Evolutionary conservation across 2,329 filamentous ascomycete genomes (phyloP), one percentile per base, ranked within the genome.

Genomic region (Colletotrichum eremochloae): DNA sequence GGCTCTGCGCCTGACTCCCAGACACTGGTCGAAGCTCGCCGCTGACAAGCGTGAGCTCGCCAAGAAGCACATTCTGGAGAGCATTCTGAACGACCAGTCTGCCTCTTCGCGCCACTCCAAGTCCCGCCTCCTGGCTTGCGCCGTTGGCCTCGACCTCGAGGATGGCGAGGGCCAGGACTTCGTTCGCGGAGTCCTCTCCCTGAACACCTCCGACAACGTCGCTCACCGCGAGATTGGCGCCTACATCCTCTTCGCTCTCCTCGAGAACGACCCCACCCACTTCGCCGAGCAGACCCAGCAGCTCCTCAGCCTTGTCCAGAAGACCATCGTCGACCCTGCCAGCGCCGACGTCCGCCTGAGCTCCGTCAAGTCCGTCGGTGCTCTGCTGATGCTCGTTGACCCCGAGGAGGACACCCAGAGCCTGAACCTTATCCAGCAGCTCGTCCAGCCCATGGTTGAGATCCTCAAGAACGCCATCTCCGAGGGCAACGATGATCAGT

Each of bases 331-430:
- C 78, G 96, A 98, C 79, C 91, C 94, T 1, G 92, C 97, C 83
- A 98, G 95, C 82, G 90, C 93, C 74, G 94, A 98, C 81, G 96
- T 99, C 69, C 92, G 95, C 78, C 91, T 97, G 85, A 98, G 98
- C 87, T 97, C 96, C 42, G 92, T 98, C 84, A 90, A 97, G 79
- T 95, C 94, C 73, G 89, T 98, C 73, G 95, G 95, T 78, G 93
- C 94, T 79, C 88, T 97, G 78, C 92, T 96, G 67, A 93, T 97
- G 87, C 89, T 97, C 74, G 86, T 98, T 61, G 94, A 98, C 80
- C 91, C 93, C 0, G 95, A 98, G 50, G 94, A 97, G 84, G 93
- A 97, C 76, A 86, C 89, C 74, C 86, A 92, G 75, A 90, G 92
- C 53, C 86, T 97, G 72, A 88, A 90, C 78, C 86, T 91, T 61